phyloP scores from a whole-genome alignment of 169 alveolate genomes.

The Cryptosporidium meleagridis region DNA sequence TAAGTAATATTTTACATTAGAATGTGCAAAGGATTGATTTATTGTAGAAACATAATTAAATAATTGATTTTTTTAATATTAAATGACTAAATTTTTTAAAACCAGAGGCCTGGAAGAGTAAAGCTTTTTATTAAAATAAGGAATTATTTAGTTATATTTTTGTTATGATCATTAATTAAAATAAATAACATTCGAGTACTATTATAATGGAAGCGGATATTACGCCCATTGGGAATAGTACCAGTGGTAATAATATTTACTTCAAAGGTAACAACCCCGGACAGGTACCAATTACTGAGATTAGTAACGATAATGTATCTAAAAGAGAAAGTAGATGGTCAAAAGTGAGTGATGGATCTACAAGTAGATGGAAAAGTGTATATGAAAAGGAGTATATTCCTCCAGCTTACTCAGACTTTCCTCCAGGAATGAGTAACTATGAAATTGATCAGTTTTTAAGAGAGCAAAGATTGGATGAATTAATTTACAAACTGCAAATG shows the following conservation, averaged over 20 bases:
- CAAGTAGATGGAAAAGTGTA: slow-evolving; percentile 72
- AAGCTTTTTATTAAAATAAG: background rate
- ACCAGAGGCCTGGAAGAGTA: background rate
- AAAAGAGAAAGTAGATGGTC: slow-evolving; percentile 50
- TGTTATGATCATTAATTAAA: background rate
- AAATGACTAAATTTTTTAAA: background rate
- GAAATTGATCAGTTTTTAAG: slow-evolving; percentile 90
- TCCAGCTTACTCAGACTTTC: slow-evolving; percentile 90
- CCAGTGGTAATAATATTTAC: background rate
- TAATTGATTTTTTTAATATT: background rate
- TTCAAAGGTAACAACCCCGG: background rate
- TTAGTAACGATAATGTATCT: background rate
- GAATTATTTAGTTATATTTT: background rate
- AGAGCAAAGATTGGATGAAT: slow-evolving; percentile 92
- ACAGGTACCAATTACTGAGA: background rate
- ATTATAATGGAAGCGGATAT: background rate
- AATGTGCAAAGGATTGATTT: background rate
- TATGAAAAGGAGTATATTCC: slow-evolving; percentile 87
- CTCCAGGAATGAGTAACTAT: slow-evolving; percentile 88
- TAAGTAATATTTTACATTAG: background rate
- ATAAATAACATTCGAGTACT: no score
- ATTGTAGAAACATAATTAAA: background rate
- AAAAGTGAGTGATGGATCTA: slow-evolving; percentile 1
- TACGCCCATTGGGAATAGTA: background rate
- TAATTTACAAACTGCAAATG: slow-evolving; percentile 84